Evolutionary conservation across 1,139 yeast species (phyloP), one percentile per base, ranked within the genome.

Genomic region (Suhomyces kunorum): DNA sequence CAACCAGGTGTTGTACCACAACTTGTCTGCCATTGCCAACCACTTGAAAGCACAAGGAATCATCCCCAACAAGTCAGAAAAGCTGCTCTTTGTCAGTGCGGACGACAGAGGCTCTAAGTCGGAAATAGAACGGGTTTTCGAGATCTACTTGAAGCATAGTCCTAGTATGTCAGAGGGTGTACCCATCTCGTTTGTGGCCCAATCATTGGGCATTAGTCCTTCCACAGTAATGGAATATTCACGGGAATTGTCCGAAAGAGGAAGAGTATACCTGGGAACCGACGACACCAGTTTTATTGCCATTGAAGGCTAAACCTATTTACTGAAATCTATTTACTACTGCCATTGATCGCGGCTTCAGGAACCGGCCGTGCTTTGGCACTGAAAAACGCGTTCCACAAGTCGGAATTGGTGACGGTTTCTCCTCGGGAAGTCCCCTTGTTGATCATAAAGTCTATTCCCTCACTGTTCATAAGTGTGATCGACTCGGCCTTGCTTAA

Each of bases 1-100:
- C 58, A 87, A 88, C 58, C 86, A 85, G 55, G 80, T 89, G 15
- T 58, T 85, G 25, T 83, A 87, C 53, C 96, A 90, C 59, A 80
- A 81, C 51, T 66, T 90, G 42, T 80, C 81, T 47, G 92, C 92
- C 5, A 78, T 87, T 36, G 71, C 78, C 44, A 72, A 76, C 40
- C 90, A 83, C 54, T 59, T 77, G 44, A 74, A 71, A 42, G 72
- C 78, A n/a, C 78, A 74, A 46, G 78, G 76, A 6, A 58, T 62
- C 22, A 43, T 50, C 11, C 44, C 40, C 8, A 30, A 32, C 13
- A 48, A 54, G 37, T 37, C 36, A 6, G 51, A 51, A 29, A 40
- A 38, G n/a, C 42, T 35, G 42, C 39, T 45, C 17, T 49, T 48
- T 42, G 55, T 49, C 18, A 58, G 58, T 24, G 57, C 41, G 33